Conservation (phyloP, 805 yeast species). For the Phaffomyces thermotolerans region DNA sequence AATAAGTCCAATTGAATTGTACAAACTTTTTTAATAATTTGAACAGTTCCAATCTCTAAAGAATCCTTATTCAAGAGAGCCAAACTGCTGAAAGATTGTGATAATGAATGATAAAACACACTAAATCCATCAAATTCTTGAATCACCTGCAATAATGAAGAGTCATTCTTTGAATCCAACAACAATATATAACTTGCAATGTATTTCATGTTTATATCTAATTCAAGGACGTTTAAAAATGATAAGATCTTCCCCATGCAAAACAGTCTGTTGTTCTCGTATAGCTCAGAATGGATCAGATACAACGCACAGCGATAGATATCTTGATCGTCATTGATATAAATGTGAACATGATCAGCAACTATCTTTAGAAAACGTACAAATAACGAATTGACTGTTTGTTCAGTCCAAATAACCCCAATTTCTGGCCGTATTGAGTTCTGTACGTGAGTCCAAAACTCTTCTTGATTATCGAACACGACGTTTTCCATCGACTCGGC, state of each 20-base stretch:
- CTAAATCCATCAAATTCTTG: constrained; percentile 42
- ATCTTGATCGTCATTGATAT: constrained; percentile 24
- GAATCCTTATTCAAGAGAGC: constrained; percentile 24
- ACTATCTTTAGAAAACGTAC: constrained; percentile 19
- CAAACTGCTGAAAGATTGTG: constrained; percentile 22
- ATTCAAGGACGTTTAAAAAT: constrained; percentile 29
- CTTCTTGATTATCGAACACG: constrained; percentile 12
- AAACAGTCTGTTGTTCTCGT: constrained; percentile 33
- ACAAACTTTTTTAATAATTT: constrained; percentile 30
- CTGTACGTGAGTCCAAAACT: constrained; percentile 17
- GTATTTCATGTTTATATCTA: constrained; percentile 32
- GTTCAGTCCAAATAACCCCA: constrained; percentile 5
- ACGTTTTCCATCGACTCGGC: constrained; percentile 12
- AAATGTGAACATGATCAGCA: constrained; percentile 20
- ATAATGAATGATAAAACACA: constrained; percentile 36
- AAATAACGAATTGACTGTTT: constrained; percentile 15
- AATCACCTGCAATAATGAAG: constrained; percentile 36
- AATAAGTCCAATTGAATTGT: constrained; percentile 43
- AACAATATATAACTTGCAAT: constrained; percentile 37
- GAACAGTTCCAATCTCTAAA: constrained; percentile 26
- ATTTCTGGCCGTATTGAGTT: constrained; percentile 8
- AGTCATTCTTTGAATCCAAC: constrained; percentile 37
- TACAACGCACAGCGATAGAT: constrained; percentile 29
- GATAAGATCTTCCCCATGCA: constrained; percentile 45
- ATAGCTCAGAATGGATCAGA: constrained; percentile 28